Base-by-base conservation (phyloP, 495 filamentous ascomycete species). In the Hypoxylon rickii region DNA sequence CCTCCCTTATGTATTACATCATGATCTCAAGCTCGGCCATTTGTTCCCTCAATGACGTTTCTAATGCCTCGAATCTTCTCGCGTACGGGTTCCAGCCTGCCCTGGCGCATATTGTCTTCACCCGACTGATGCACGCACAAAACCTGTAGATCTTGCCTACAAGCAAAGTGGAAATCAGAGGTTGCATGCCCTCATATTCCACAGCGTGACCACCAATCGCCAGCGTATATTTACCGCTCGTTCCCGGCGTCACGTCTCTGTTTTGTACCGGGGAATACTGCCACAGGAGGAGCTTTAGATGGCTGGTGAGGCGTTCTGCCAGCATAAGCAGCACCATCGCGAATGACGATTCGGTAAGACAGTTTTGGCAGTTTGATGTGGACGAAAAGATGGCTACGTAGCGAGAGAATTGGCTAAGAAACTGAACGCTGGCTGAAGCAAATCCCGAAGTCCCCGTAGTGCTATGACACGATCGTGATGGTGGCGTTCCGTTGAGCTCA, bases 61-160 rank as follows among this genome's bases (percentile, higher is more conserved):
- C 34, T 13, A 38, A 15, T 13, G 34, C 15, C 10, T 38, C 34
- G 15, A 38, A 38, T 10, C 34, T 15, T 15, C 15, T 38, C 2
- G 34, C 34, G 13, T 38, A 38, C 13, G 13, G 13, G 3, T 4
- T 38, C 34, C 34, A 38, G 7, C 34, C 2, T 15, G 34, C 34
- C 1, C 11, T 17, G 16, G 45, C 59, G 57, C 61, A 56, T 49
- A 12, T 44, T n/a, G 15, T 21, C 40, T 43, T 43, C 10, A 43
- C 8, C 20, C n/a, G 24, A 12, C 16, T 11, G 2, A 43, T 26
- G 40, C 19, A 43, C 24, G 20, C 21, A 15, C 20, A 19, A 18
- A 43, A 21, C 10, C 40, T 17, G 21, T 18, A 26, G 1, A 43
- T 43, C 40, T 24, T 43, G 12, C 40, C 40, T 10, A 11, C 19